phyloP scores from a whole-genome alignment of 495 filamentous ascomycete species.

The Pyronema domesticum region DNA sequence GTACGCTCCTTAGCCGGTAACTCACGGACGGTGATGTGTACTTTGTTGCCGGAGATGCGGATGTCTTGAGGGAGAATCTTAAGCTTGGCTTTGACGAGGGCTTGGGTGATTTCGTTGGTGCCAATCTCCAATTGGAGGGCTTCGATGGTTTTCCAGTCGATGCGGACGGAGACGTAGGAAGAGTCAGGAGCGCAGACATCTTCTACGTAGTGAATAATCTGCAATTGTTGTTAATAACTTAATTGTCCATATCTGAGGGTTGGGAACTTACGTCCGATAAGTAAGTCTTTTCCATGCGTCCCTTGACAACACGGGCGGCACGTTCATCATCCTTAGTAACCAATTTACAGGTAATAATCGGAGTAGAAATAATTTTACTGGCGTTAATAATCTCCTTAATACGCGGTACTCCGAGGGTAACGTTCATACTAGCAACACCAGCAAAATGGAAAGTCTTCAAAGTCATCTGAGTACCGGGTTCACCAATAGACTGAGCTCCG shows the following conservation, averaged over 20 bases:
- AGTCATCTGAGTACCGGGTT: constrained; percentile 98
- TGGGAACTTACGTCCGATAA: constrained; percentile 39
- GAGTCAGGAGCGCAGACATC: constrained; percentile 64
- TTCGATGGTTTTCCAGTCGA: constrained; percentile 59
- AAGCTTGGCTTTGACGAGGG: constrained; percentile 61
- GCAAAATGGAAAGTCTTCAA: constrained; percentile 99
- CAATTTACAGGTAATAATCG: constrained; percentile 72
- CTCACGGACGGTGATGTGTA: constrained; percentile 36
- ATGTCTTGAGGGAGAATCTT: constrained; percentile 43
- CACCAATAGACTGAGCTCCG: constrained; percentile 93
- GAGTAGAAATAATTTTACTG: constrained; percentile 78
- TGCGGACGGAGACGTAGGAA: constrained; percentile 51
- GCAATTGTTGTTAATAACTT: constrained; percentile 3
- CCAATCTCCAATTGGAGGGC: constrained; percentile 61
- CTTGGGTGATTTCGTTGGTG: constrained; percentile 46
- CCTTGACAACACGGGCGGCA: constrained; percentile 74
- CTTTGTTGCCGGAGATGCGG: constrained; percentile 29
- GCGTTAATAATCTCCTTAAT: constrained; percentile 99
- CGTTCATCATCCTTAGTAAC: constrained; percentile 47
- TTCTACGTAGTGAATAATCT: constrained; percentile 58
- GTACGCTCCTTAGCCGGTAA: constrained; percentile 18
- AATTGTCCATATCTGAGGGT: background rate
- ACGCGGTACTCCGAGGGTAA: constrained; percentile 95
- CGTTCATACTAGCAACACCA: constrained; percentile 97
- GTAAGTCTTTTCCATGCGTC: constrained; percentile 76